A percentile compares a stretch with the other conserved stretches of the same genome.
Conservation (phyloP, 306 rosid species). For the Casuarina equisetifolia region DNA sequence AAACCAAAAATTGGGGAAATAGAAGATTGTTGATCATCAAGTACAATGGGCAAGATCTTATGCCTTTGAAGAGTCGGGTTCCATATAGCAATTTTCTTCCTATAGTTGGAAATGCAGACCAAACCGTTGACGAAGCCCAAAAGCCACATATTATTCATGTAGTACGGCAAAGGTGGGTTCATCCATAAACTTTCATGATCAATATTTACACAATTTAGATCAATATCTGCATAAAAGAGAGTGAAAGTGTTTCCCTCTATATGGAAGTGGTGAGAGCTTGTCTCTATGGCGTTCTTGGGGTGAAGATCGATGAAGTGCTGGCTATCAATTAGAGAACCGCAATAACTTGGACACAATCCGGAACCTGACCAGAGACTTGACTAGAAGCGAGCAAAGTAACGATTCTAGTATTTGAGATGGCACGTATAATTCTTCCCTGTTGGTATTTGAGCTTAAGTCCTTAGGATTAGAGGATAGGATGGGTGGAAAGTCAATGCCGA, state of each 20-base stretch:
- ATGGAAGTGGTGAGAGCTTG: slow-evolving; percentile 28
- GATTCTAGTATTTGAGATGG: no score
- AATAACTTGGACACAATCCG: slow-evolving; percentile 42
- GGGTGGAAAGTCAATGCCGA: no score
- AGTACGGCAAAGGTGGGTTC: slow-evolving; percentile 76
- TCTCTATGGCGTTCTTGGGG: slow-evolving; percentile 22
- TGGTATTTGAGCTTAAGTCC: no score
- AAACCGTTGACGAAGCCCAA: slow-evolving; percentile 67
- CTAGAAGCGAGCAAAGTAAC: slow-evolving; percentile 11
- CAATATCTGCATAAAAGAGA: slow-evolving; percentile 12
- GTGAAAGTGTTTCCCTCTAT: slow-evolving; percentile 37
- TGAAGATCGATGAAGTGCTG: slow-evolving; percentile 42
- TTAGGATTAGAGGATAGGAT: no score
- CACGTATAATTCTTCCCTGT: no score
- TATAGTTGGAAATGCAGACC: slow-evolving; percentile 66
- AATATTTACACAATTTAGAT: background rate
- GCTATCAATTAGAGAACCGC: slow-evolving; percentile 49
- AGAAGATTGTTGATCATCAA: background rate
- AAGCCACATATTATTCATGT: slow-evolving; percentile 58
- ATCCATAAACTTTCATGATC: slow-evolving; percentile 29
- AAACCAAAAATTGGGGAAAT: slow-evolving; percentile 36
- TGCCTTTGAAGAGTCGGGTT: slow-evolving; percentile 52
- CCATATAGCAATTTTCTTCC: slow-evolving; percentile 77
- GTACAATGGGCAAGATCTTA: slow-evolving; percentile 45
- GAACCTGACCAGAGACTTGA: slow-evolving; percentile 38